Evolutionary conservation across 2,329 filamentous ascomycete species (phyloP).

Genomic region (Talaromyces amestolkiae): DNA sequence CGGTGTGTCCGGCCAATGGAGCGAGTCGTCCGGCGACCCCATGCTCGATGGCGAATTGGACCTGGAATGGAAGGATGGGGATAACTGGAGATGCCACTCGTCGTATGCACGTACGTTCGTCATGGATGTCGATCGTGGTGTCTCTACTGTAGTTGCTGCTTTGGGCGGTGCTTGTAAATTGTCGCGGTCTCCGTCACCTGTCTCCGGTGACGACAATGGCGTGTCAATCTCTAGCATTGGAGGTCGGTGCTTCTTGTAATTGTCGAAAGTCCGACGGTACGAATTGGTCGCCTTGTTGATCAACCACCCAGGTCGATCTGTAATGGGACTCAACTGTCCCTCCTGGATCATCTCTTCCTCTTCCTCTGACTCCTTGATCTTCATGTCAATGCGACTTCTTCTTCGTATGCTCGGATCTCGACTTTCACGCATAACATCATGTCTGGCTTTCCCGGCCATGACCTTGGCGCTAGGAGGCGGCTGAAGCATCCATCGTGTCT

Average conservation of each 20-base stretch:
- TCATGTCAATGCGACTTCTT: conserved; percentile 15
- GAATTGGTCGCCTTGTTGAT: conserved; percentile 16
- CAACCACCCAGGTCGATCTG: not conserved
- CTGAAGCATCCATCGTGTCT: conserved; percentile 87
- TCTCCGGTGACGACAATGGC: not conserved
- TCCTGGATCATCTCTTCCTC: conserved; percentile 19
- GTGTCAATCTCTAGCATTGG: conserved; percentile 1
- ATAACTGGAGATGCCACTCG: conserved; percentile 18
- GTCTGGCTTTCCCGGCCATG: conserved; percentile 76
- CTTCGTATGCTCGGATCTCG: conserved; percentile 20
- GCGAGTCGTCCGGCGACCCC: conserved; percentile 27
- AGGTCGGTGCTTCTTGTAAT: conserved; percentile 12
- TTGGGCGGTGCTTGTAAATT: conserved; percentile 5
- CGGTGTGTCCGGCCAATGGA: conserved; percentile 35
- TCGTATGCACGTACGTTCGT: conserved; percentile 19
- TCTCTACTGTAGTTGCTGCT: conserved; percentile 4
- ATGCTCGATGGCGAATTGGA: conserved; percentile 34
- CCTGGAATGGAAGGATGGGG: conserved; percentile 19
- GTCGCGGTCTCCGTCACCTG: not conserved
- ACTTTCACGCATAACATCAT: conserved; percentile 26
- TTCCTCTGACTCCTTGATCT: conserved; percentile 13
- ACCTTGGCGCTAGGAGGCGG: conserved; percentile 84
- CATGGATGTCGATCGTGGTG: conserved; percentile 13
- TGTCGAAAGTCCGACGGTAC: conserved; percentile 14
- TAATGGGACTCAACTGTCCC: conserved; percentile 14